These are phyloP conservation scores for Annulohypoxylon stygium DNA, from an alignment of 495 filamentous ascomycete genomes.

Conservation along the genomic window DNA sequence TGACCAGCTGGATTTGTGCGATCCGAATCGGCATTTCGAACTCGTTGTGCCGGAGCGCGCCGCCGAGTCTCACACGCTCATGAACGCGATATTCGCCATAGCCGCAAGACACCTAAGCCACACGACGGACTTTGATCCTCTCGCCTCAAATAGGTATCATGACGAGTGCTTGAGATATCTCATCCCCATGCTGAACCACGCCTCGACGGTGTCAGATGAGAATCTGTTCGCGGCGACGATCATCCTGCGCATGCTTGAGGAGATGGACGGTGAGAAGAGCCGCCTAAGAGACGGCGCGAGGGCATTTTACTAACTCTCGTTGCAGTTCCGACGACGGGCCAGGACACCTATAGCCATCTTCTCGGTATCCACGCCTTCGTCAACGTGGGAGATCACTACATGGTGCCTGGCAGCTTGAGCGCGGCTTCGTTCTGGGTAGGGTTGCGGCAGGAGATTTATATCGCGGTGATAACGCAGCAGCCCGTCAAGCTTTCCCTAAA, in stretches of 20 bases:
- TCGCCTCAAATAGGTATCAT: constrained; percentile 63
- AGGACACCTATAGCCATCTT: constrained; percentile 62
- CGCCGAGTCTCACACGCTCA: constrained; percentile 62
- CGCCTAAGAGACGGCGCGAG: neutral
- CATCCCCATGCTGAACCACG: constrained; percentile 63
- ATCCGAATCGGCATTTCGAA: constrained; percentile 67
- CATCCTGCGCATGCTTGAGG: constrained; percentile 71
- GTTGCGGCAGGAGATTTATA: constrained; percentile 69
- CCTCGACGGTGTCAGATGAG: constrained; percentile 68
- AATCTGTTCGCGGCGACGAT: constrained; percentile 72
- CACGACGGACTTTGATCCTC: constrained; percentile 60
- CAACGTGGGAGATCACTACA: constrained; percentile 54
- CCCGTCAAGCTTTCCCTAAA: constrained; percentile 58
- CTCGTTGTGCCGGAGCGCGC: constrained; percentile 66
- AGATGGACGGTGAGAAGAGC: constrained; percentile 66
- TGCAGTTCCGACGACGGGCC: constrained; percentile 54
- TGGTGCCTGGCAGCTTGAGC: constrained; percentile 57
- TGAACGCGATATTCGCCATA: constrained; percentile 71
- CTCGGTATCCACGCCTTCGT: constrained; percentile 65
- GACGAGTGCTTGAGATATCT: constrained; percentile 64
- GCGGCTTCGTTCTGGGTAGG: constrained; percentile 70
- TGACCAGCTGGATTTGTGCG: constrained; percentile 68
- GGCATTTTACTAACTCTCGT: constrained; percentile 29
- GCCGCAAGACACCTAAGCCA: constrained; percentile 68
- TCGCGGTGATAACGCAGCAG: constrained; percentile 65